Percentiles rank a stretch among this genome's conserved stretches.
Evolutionary conservation across 2,329 filamentous ascomycete species (phyloP).

Genomic region (Purpureocillium lavendulum): DNA sequence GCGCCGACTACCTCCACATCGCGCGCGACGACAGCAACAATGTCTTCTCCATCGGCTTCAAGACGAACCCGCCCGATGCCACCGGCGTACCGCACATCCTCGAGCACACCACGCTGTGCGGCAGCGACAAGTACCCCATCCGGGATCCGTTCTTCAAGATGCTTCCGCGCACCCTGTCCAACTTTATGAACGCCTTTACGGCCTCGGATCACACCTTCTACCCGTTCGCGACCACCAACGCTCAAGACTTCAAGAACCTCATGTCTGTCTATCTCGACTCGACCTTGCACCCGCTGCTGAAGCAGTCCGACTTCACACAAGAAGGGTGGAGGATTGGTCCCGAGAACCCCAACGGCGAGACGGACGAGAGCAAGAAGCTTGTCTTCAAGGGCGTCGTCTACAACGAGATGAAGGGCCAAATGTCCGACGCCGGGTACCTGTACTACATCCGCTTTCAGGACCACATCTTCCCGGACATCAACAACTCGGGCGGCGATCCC

Average conservation of each 20-base stretch:
- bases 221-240: slow-evolving; percentile 94
- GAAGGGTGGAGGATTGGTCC: slow-evolving; percentile 96
- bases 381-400: slow-evolving; percentile 98
- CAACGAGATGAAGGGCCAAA: slow-evolving; percentile 99
- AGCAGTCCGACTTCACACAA: slow-evolving; percentile 86
- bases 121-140: slow-evolving; percentile 92
- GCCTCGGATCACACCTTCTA: slow-evolving; percentile 95
- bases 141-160: slow-evolving; percentile 99
- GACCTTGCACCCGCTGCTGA: slow-evolving; percentile 81
- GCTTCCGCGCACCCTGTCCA: slow-evolving; percentile 94
- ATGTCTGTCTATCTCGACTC: slow-evolving; percentile 96
- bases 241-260: slow-evolving; percentile 90
- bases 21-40: slow-evolving; percentile 95
- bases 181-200: slow-evolving; percentile 99
- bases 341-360: slow-evolving; percentile 64
- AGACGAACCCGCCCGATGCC: slow-evolving; percentile 95
- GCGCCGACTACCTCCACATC: slow-evolving; percentile 92
- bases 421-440: slow-evolving; percentile 93
- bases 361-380: slow-evolving; percentile 54
- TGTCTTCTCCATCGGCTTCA: slow-evolving; percentile 99
- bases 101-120: slow-evolving; percentile 94
- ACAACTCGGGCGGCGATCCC: slow-evolving; percentile 95
- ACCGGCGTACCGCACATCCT: slow-evolving; percentile 95
- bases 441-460: slow-evolving; percentile 96
- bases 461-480: slow-evolving; percentile 84